Base-by-base conservation (phyloP, 2,329 filamentous ascomycete genomes). In the Penicillium sclerotigenum region DNA sequence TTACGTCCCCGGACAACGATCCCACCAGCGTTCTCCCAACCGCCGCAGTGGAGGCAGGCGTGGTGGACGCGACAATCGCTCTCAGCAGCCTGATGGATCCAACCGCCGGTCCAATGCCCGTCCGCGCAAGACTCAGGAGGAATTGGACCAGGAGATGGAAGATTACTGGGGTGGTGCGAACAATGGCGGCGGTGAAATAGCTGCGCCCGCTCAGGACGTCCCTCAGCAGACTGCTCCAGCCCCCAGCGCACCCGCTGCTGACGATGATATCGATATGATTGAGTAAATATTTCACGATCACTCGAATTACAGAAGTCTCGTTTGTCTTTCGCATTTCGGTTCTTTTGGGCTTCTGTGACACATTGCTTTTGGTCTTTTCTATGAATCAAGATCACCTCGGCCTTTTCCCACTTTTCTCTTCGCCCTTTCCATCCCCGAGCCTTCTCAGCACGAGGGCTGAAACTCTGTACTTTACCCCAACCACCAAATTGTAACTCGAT, bases 71-170 rank as follows among this genome's bases (percentile, higher is more conserved):
- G 70, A 76, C 54, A 77, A 77, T 60, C 55, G 62, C 67, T 28
- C 51, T 14, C 60, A 58, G 29, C 43, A 38, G 33, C 53, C 60
- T 38, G 58, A 57, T 40, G 57, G 56, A 46, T 54, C 52, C 14
- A 59, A 70, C 73, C 58, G 77, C 74, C 62, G 76, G 31, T 78
- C 78, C 45, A 81, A 83, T 51, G 65, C 62, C 22, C 83, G 90
- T 47, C 81, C 86, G 2, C 88, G 85, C 75, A 96, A 96, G 82
- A 96, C 92, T 0, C 88, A 91, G 64, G 90, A 96, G 66, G 90
- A 97, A 71, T 80, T 97, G 38, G 92, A 97, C 72, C 90, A 90
- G n/a, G 92, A 97, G 76, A 97, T 97, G 92, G 91, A 87, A 29
- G 90, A 96, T 70, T 97, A 97, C 74, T 97, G 91, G 79, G 86